phyloP scores from a whole-genome alignment of 192 early-diverging fungal genomes.

The Coemansia sp. region DNA sequence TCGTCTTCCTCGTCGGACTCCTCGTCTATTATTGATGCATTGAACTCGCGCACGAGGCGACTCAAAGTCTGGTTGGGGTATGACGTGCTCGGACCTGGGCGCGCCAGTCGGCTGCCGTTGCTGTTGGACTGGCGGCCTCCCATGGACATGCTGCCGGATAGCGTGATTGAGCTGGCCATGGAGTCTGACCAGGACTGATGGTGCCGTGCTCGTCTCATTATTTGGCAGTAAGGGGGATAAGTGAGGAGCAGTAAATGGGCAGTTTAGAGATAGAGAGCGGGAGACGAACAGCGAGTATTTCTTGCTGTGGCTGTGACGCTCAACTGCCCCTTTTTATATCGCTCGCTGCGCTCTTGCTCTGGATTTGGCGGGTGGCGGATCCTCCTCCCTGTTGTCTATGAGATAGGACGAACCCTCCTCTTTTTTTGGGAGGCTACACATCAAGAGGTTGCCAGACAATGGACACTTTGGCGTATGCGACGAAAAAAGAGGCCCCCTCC shows the following conservation, averaged over 20 bases:
- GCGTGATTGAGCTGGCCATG: slow-evolving; percentile 48
- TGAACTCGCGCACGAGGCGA: slow-evolving; percentile 31
- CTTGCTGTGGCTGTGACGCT: background rate
- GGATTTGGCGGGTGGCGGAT: background rate
- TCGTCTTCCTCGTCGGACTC: slow-evolving; percentile 18
- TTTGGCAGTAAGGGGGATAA: background rate
- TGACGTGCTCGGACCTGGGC: background rate
- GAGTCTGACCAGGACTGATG: slow-evolving; percentile 49
- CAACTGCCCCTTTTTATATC: background rate
- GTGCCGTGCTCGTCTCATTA: slow-evolving; percentile 33
- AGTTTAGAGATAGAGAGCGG: background rate
- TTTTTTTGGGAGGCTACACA: background rate
- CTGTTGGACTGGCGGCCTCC: slow-evolving; percentile 1
- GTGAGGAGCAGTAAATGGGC: background rate
- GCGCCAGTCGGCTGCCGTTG: slow-evolving; percentile 12
- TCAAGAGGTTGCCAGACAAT: slow-evolving; percentile 2
- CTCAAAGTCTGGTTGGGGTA: slow-evolving; percentile 14
- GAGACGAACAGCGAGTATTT: background rate
- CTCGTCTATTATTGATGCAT: slow-evolving; percentile 28
- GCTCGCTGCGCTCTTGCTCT: background rate
- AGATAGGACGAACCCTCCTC: background rate
- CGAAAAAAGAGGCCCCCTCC: background rate
- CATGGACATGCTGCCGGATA: slow-evolving; percentile 16
- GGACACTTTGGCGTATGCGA: background rate
- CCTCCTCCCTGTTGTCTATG: background rate